Conservation (phyloP, 805 yeast species). For the Danielia reshetovae region DNA sequence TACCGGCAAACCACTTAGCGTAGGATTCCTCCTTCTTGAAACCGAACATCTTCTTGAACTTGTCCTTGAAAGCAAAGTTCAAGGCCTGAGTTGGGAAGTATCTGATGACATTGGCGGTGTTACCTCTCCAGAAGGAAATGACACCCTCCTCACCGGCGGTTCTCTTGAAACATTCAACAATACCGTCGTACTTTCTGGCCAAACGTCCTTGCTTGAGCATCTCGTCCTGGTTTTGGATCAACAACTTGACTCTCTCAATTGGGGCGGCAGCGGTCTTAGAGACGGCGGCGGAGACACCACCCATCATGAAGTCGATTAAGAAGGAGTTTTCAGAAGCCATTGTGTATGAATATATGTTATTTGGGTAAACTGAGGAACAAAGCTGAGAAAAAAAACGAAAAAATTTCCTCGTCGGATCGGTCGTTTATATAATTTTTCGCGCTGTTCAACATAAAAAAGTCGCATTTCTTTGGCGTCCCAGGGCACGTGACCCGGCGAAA, state of each 20-base stretch:
- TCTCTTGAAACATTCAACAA: constrained; percentile 88
- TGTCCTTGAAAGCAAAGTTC: constrained; percentile 97
- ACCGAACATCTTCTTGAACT: constrained; percentile 92
- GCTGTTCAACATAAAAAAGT: constrained; percentile 11
- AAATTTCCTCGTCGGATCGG: constrained; percentile 8
- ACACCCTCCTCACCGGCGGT: constrained; percentile 93
- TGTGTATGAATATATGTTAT: constrained; percentile 11
- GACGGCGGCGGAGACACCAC: constrained; percentile 99
- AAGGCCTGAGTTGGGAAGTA: constrained; percentile 99
- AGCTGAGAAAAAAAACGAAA: constrained; percentile 12
- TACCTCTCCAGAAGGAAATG: constrained; percentile 97
- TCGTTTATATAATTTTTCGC: constrained; percentile 18
- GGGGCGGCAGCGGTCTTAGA: constrained; percentile 98
- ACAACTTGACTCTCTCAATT: constrained; percentile 93
- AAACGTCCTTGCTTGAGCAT: constrained; percentile 98
- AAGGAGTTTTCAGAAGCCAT: constrained; percentile 25
- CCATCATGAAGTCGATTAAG: constrained; percentile 71
- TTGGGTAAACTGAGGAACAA: constrained; percentile 7
- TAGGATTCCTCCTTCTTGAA: constrained; percentile 94
- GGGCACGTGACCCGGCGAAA: constrained; percentile 18
- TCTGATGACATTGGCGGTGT: constrained; percentile 98
- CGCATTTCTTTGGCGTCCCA: constrained; percentile 9
- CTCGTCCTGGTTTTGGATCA: constrained; percentile 97
- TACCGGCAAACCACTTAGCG: constrained; percentile 95
- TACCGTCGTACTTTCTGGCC: constrained; percentile 82